Base-by-base conservation (phyloP, 2,329 filamentous ascomycete species). In the Ceratocystis ficicola region DNA sequence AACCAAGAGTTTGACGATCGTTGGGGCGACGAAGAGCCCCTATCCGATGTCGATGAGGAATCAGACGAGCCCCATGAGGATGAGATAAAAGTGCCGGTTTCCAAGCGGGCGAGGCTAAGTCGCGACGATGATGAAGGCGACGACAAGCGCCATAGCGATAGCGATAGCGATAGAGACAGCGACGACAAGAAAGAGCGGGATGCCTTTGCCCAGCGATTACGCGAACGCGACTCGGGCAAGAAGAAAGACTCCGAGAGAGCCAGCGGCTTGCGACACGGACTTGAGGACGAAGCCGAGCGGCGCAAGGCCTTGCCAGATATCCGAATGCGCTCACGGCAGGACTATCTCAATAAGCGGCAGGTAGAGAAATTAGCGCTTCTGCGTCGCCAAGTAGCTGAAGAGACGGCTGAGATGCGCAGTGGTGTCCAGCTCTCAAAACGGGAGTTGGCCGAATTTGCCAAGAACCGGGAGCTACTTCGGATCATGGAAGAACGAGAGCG, bases 341-440 rank as follows among this genome's bases (percentile, higher is more conserved):
- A 94, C 70, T 99, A 99, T 73, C 80, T 99, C 36, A 90, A 91
- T 75, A 97, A 99, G 78, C 83, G 94, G 69, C 92, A 96, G 73
- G 80, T 87, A 0, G 90, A 97, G 74, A 85, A 90, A 68, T 77
- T 99, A 17, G 89, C 89, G 0, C 77, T 99, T n/a, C 77, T 99
- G 62, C 84, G 92, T 41, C 90, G 89, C 72, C 93, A 97, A 72
- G 94, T 99, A 1, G 85, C 85, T 0, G 93, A 97, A 70, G 94
- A 99, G 74, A 86, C 86, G 0, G 85, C 87, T 25, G 92, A 96
- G 73, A 75, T 95, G 64, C 82, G 85, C 60, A 89, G 88, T 52
- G 90, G 92, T 59, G 86, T 86, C 0, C 81, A 82, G 59, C 75
- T 99, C 17, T 90, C 88, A 0, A 84, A 88, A 68, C 81, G 81